phyloP scores from a whole-genome alignment of 208 protist genomes.

The Leishmania arabica region DNA sequence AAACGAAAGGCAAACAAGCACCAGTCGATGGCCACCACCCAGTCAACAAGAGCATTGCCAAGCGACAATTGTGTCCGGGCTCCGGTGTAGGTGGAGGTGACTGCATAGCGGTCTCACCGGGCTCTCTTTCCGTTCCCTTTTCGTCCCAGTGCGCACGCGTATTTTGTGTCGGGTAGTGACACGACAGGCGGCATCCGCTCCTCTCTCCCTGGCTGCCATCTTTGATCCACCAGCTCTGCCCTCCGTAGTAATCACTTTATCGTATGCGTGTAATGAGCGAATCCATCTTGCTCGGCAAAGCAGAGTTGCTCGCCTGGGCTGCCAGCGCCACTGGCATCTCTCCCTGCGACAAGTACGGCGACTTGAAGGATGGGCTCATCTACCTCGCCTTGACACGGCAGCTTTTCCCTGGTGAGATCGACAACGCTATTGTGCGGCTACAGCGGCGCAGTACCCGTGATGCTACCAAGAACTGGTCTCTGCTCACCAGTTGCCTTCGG shows the following conservation, averaged over 20 bases:
- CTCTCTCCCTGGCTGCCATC: not conserved
- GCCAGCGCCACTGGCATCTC: constrained; percentile 31
- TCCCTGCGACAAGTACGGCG: constrained; percentile 56
- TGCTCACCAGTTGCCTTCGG: constrained; percentile 39
- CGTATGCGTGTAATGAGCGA: constrained; percentile 1
- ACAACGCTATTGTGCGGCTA: constrained; percentile 26
- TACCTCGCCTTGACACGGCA: constrained; percentile 39
- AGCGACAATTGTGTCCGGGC: not conserved
- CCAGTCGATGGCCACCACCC: not conserved
- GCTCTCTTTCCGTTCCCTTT: not conserved
- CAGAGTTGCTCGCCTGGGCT: constrained; percentile 63
- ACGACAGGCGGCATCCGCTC: not conserved
- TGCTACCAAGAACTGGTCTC: constrained; percentile 50
- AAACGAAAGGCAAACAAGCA: not conserved
- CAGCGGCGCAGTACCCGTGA: constrained; percentile 43
- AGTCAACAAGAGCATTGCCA: not conserved
- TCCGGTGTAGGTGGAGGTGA: not conserved
- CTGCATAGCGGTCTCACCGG: not conserved
- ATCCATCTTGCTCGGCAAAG: constrained; percentile 35
- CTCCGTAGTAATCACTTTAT: not conserved
- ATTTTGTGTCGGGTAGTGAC: not conserved
- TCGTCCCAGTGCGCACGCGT: not conserved
- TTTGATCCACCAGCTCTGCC: not conserved
- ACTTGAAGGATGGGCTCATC: constrained; percentile 67
- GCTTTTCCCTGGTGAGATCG: constrained; percentile 35